A percentile compares a stretch with the other conserved stretches of the same genome.
Conservation (phyloP, 306 rosid genomes). For the Styphnolobium japonicum region DNA sequence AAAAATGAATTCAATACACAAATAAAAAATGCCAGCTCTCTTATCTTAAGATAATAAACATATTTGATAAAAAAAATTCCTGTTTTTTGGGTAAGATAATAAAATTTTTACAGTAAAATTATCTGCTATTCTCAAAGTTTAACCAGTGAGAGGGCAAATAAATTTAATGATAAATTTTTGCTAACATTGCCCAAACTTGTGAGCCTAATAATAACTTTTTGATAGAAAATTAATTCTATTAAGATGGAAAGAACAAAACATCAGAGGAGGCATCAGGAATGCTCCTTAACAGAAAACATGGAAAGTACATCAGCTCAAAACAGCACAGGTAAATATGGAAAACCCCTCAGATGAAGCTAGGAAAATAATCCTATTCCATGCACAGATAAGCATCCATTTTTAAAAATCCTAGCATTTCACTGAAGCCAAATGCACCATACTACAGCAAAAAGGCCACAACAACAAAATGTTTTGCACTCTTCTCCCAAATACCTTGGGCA, state of each 20-base stretch:
- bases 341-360: background rate
- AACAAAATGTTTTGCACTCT: background rate
- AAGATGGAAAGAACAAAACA: background rate
- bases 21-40: background rate
- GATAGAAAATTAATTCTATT: background rate
- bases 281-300: constrained; percentile 1
- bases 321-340: background rate
- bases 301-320: background rate
- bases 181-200: background rate
- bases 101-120: background rate
- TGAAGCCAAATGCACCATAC: constrained; percentile 6
- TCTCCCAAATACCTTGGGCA: background rate
- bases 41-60: background rate
- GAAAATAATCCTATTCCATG: background rate
- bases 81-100: background rate
- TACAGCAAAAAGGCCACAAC: constrained; percentile 5
- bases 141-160: background rate
- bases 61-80: constrained; percentile 10
- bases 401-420: constrained; percentile 6
- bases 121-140: background rate
- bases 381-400: background rate
- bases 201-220: background rate
- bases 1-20: constrained; percentile 13
- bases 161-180: background rate
- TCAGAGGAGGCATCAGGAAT: background rate